phyloP scores from a whole-genome alignment of 345 rosid genomes.

The Citrus hindsii region DNA sequence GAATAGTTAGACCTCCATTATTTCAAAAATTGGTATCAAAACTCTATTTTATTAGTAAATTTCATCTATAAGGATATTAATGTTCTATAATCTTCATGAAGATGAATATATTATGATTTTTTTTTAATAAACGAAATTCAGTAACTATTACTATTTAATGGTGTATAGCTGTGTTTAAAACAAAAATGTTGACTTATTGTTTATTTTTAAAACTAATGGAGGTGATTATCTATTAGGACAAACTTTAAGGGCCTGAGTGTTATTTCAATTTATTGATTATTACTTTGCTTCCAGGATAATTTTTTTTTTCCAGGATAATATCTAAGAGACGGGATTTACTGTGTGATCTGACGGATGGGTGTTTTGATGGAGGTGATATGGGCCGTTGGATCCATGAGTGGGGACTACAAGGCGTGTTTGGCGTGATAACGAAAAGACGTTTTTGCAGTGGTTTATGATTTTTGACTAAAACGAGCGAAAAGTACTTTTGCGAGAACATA shows the following conservation, averaged over 20 bases:
- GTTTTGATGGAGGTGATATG: background rate
- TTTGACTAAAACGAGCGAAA: background rate
- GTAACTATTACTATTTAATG: too few species aligned
- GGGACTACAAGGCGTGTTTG: background rate
- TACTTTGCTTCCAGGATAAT: conserved; percentile 8
- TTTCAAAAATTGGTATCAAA: too few species aligned
- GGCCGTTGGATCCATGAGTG: conserved; percentile 26
- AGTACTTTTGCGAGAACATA: background rate
- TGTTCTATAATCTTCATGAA: too few species aligned
- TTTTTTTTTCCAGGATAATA: background rate
- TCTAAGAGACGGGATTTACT: background rate
- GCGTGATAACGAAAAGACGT: background rate
- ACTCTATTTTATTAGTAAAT: too few species aligned
- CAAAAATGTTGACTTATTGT: background rate
- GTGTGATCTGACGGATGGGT: conserved; percentile 28
- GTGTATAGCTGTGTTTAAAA: background rate
- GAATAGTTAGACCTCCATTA: too few species aligned
- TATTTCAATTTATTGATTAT: background rate
- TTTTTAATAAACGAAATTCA: too few species aligned
- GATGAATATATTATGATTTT: too few species aligned
- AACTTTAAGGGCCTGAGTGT: background rate
- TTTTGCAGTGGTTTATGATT: too few species aligned
- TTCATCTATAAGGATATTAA: too few species aligned
- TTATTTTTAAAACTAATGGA: background rate
- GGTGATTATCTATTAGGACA: background rate